Base-by-base conservation (phyloP, 495 filamentous ascomycete species). In the Lasiosphaeris hirsuta region DNA sequence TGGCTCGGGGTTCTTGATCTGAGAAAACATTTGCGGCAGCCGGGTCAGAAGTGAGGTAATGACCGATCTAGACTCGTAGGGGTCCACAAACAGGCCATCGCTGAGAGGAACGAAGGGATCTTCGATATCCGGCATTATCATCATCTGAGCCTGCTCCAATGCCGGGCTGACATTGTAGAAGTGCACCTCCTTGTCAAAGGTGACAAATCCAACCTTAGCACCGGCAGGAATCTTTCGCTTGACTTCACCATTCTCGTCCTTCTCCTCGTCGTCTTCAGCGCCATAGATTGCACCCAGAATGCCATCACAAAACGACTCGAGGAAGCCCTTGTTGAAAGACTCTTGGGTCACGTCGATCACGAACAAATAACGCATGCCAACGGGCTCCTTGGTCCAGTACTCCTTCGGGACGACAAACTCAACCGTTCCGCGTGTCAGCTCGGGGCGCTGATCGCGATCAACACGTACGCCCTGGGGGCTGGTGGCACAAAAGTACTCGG, bases 331-430 rank as follows among this genome's bases (percentile, higher is more conserved):
- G 67, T 90, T 94, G 56, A 87, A 83, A 1, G 95, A 86, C 68
- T 96, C 92, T 61, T 92, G 90, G 40, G 87, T 90, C 30, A 92
- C 92, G 72, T 99, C 94, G 57, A 99, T 88, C 58, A 96, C 68
- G 70, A 99, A 97, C 19, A 99, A 77, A 78, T 87, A 94, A 56
- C 88, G 85, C 59, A 97, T 72, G 13, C 89, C 88, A 14, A 93
- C 89, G 0, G 92, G 95, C 69, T 96, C 89, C 73, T 94, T 96
- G 14, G 90, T 91, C 92, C 92, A 97, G 72, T 97, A 97, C 72
- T 99, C 94, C 73, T 96, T 97, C 38, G 94, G 94, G 6, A 97
- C 94, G 59, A 92, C 77, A 62, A 96, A 99, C 65, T 99, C 94
- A 36, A 96, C 92, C 0, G 94, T 97, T 19, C 94, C 94, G 57